These are phyloP conservation scores for Spathaspora sp. DNA, from an alignment of 805 yeast species.

Conservation along the genomic window DNA sequence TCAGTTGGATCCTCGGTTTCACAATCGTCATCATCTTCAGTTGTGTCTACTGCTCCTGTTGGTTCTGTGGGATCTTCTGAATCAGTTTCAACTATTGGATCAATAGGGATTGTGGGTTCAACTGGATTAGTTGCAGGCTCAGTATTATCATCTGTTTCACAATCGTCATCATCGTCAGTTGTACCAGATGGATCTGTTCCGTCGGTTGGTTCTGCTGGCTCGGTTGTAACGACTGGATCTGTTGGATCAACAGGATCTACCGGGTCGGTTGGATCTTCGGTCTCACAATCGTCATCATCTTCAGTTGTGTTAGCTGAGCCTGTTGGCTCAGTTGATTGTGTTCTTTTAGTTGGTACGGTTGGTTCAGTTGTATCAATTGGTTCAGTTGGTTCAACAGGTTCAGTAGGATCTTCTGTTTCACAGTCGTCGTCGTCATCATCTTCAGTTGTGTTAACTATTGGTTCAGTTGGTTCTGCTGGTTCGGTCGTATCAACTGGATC, in stretches of 20 bases:
- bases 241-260: not conserved
- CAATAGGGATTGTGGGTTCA: not conserved
- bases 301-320: not conserved
- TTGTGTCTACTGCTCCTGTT: not conserved
- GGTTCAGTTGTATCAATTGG: not conserved
- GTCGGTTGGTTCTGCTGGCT: too few species aligned
- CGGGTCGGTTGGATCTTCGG: constrained; percentile 1
- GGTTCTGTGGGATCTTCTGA: constrained; percentile 7
- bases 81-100: not conserved
- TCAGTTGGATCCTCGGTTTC: not conserved
- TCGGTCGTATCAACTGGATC: constrained; percentile 6
- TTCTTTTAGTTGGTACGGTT: too few species aligned
- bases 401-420: constrained; percentile 7
- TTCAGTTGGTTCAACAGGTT: not conserved
- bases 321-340: constrained; percentile 1
- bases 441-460: not conserved
- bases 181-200: too few species aligned
- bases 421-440: constrained; percentile 9
- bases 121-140: not conserved
- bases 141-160: too few species aligned
- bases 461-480: not conserved
- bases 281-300: constrained; percentile 8
- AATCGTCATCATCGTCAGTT: too few species aligned
- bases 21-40: too few species aligned
- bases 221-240: not conserved